Evolutionary conservation across 768 basidiomycete genomes (phyloP).

Genomic region (Chalciporus pseudorubinellus): DNA sequence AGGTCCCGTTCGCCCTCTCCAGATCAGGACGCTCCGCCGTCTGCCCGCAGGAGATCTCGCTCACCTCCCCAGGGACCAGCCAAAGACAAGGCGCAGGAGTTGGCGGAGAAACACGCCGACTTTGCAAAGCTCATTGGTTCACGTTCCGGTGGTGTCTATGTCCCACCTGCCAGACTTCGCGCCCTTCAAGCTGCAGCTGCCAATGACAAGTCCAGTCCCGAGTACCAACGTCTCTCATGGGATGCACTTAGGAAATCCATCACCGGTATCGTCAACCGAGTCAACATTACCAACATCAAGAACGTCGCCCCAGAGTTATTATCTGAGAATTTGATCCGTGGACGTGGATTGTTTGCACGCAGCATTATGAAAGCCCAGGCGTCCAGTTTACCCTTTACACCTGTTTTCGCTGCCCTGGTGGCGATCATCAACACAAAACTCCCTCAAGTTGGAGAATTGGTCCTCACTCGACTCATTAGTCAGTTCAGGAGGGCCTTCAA

Average conservation of each 20-base stretch:
- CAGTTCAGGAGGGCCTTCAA: conserved; percentile 96
- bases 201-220: conserved; percentile 76
- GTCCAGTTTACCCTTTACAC: conserved; percentile 95
- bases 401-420: conserved; percentile 92
- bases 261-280: conserved; percentile 99
- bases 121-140: conserved; percentile 83
- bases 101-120: conserved; percentile 75
- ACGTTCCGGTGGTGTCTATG: conserved; percentile 91
- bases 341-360: conserved; percentile 87
- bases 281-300: conserved; percentile 96
- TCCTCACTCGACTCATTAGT: conserved; percentile 85
- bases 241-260: conserved; percentile 96
- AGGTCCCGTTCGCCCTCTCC: conserved; percentile 53
- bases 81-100: conserved; percentile 40
- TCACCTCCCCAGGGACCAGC: conserved; percentile 38
- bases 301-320: conserved; percentile 89
- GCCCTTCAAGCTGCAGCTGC: conserved; percentile 85
- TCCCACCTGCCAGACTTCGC: conserved; percentile 90
- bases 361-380: conserved; percentile 99
- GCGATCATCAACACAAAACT: conserved; percentile 96
- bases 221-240: conserved; percentile 96
- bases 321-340: conserved; percentile 89
- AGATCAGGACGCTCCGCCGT: conserved; percentile 36
- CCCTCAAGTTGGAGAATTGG: conserved; percentile 91
- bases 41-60: conserved; percentile 41